Conservation (phyloP, 1,139 yeast genomes). For the Pichia sp. region DNA sequence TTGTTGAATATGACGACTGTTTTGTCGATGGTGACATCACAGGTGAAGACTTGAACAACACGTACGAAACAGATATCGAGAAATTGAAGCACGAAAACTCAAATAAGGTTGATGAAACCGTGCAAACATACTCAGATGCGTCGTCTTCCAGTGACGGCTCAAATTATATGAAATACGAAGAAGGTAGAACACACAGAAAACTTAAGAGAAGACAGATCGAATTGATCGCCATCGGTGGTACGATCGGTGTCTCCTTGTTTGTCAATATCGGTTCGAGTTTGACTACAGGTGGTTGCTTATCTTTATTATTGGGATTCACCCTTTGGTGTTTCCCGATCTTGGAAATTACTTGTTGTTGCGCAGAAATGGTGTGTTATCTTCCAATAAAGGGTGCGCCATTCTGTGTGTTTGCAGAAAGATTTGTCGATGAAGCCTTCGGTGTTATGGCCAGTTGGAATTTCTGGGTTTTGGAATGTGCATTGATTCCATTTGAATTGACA, state of each 20-base stretch:
- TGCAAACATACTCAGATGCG: constrained; percentile 1
- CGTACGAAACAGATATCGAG: constrained; percentile 1
- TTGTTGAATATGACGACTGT: constrained; percentile 16
- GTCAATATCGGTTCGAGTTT: constrained; percentile 74
- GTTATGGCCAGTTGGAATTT: constrained; percentile 52
- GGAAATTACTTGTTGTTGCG: constrained; percentile 47
- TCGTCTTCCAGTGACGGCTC: background rate
- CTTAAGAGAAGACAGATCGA: constrained; percentile 49
- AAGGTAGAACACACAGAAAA: constrained; percentile 22
- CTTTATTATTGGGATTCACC: constrained; percentile 63
- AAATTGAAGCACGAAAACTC: background rate
- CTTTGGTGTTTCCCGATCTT: constrained; percentile 47
- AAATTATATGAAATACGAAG: constrained; percentile 16
- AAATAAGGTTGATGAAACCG: background rate
- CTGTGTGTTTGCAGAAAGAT: constrained; percentile 53
- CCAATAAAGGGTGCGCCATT: constrained; percentile 52
- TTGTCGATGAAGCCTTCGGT: constrained; percentile 54
- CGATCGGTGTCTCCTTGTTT: constrained; percentile 79
- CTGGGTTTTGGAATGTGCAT: constrained; percentile 50
- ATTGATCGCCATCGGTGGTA: constrained; percentile 80
- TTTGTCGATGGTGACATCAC: constrained; percentile 13
- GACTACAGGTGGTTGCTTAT: constrained; percentile 74
- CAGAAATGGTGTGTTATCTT: constrained; percentile 54
- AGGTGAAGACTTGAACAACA: constrained; percentile 5
- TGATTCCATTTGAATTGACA: constrained; percentile 56